These are phyloP conservation scores for Penicillium thymicola DNA, from an alignment of 2,329 filamentous ascomycete species.

Conservation along the genomic window DNA sequence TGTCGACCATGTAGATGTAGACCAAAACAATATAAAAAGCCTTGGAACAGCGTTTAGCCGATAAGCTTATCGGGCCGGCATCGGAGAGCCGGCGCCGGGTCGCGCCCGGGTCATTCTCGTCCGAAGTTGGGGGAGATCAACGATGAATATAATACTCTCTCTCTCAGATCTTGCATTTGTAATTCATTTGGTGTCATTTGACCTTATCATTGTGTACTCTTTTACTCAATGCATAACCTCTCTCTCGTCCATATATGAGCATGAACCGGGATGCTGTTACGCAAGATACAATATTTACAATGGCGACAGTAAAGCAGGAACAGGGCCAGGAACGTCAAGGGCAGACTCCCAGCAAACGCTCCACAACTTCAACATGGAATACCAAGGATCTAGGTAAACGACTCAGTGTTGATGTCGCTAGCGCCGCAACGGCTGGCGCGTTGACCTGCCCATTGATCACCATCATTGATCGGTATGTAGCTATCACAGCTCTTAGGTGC, in stretches of 20 bases:
- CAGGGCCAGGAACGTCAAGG: slow-evolving; percentile 13
- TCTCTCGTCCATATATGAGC: slow-evolving; percentile 8
- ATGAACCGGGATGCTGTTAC: slow-evolving; percentile 33
- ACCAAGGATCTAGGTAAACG: slow-evolving; percentile 67
- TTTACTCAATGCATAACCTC: background rate
- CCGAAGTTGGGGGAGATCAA: slow-evolving; percentile 13
- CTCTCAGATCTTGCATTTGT: slow-evolving; percentile 10
- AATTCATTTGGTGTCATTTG: slow-evolving; percentile 18
- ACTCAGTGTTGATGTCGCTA: slow-evolving; percentile 64
- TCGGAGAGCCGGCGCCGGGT: slow-evolving; percentile 23
- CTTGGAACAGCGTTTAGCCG: slow-evolving; percentile 8
- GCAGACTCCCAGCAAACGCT: slow-evolving; percentile 4
- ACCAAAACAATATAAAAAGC: background rate
- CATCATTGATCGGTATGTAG: slow-evolving; percentile 74
- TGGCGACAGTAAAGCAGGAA: slow-evolving; percentile 18
- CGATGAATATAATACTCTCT: background rate
- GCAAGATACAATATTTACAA: slow-evolving; percentile 21
- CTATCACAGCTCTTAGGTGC: background rate
- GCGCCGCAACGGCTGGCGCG: slow-evolving; percentile 68
- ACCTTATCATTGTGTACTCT: background rate
- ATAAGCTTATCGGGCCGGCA: slow-evolving; percentile 26
- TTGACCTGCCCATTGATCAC: slow-evolving; percentile 81
- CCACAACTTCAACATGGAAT: slow-evolving; percentile 58
- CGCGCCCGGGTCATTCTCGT: slow-evolving; percentile 28
- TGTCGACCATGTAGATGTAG: too few relatives aligned